phyloP scores from a whole-genome alignment of 2,329 filamentous ascomycete genomes.

The Trichoderma polysporum region DNA sequence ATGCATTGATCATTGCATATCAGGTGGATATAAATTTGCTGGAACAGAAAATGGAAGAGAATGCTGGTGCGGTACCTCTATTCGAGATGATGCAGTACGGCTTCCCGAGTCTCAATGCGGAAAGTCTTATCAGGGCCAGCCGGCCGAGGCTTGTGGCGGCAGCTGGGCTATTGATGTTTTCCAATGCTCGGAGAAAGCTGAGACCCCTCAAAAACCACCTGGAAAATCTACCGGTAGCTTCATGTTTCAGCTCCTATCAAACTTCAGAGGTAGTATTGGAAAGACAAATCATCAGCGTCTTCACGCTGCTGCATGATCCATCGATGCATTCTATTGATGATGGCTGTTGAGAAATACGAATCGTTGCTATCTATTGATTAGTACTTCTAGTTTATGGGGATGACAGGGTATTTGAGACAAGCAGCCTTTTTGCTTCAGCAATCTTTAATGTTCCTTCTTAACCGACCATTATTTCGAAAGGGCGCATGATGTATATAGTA shows the following conservation, averaged over 20 bases:
- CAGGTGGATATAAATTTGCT: conserved; percentile 43
- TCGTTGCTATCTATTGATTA: no score
- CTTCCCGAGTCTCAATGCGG: conserved; percentile 29
- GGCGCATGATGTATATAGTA: background rate
- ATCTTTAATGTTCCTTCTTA: background rate
- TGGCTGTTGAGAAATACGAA: background rate
- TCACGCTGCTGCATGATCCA: background rate
- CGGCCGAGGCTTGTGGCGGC: conserved; percentile 25
- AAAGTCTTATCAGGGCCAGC: conserved; percentile 25
- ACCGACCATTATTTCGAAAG: background rate
- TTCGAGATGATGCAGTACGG: conserved; percentile 27
- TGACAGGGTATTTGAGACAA: background rate
- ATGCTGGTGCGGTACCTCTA: conserved; percentile 49
- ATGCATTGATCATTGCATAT: conserved; percentile 49
- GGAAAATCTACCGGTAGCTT: background rate
- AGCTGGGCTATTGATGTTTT: conserved; percentile 31
- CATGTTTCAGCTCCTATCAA: conserved; percentile 8
- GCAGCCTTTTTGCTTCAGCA: background rate
- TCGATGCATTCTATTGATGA: background rate
- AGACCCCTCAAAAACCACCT: background rate
- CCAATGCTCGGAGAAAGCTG: conserved; percentile 1
- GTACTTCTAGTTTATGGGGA: background rate
- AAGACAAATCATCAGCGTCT: background rate
- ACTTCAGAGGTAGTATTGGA: background rate
- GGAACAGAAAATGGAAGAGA: conserved; percentile 51